Percentiles rank a stretch among this genome's conserved stretches.
Conservation (phyloP, 768 basidiomycete species). For the Brasilioporus rufonigricans region DNA sequence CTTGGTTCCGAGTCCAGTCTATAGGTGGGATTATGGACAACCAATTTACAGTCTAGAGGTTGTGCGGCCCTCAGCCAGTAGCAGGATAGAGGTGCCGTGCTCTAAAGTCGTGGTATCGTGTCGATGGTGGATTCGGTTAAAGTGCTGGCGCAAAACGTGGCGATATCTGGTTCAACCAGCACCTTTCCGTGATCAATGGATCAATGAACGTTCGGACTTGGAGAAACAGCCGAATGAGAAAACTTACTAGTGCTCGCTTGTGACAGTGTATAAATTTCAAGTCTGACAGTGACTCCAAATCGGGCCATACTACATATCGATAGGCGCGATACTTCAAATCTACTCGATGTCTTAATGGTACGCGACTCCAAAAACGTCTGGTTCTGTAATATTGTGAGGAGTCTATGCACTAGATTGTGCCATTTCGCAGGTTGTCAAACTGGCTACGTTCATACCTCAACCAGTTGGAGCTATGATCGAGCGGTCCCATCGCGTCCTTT, state of each 20-base stretch:
- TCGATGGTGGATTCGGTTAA: background rate
- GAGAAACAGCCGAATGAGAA: background rate
- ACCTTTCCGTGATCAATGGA: background rate
- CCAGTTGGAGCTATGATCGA: slow-evolving; percentile 79
- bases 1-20: slow-evolving; percentile 16
- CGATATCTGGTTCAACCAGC: background rate
- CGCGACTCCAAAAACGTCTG: background rate
- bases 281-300: slow-evolving; percentile 7
- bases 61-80: background rate
- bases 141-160: background rate
- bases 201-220: background rate
- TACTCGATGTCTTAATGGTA: background rate
- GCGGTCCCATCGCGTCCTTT: slow-evolving; percentile 71
- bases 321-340: background rate
- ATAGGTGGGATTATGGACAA: slow-evolving; percentile 10
- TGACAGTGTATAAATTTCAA: background rate
- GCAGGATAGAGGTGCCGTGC: slow-evolving; percentile 2
- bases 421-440: slow-evolving; percentile 77
- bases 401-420: slow-evolving; percentile 43
- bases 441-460: slow-evolving; percentile 71
- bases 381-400: background rate
- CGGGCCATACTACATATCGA: background rate
- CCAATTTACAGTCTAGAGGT: slow-evolving; percentile 16
- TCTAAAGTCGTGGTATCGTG: slow-evolving; percentile 6
- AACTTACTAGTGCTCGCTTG: background rate